Base-by-base conservation (phyloP, 2,329 filamentous ascomycete species). In the Simplicillium sp. region DNA sequence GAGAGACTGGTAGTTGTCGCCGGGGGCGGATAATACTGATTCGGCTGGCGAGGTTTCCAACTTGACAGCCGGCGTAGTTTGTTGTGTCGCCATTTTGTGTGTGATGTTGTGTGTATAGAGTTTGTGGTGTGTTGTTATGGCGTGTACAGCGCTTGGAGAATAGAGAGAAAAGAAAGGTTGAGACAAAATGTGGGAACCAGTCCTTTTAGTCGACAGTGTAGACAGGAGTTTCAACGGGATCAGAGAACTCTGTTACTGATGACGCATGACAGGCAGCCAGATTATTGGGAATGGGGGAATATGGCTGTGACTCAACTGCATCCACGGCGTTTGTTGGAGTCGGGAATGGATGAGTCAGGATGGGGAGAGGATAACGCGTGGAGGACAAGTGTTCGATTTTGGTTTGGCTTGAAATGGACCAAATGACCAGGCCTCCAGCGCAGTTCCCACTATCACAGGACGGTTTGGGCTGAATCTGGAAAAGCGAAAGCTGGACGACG, bases 41-140 rank as follows among this genome's bases (percentile, higher is more conserved):
- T 77, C 73, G 54, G 68, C 59, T 3, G 72, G 72, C 33, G 72
- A 76, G 44, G 62, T 52, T 57, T 77, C 71, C 48, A 73, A 65
- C 58, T 76, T 75, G 56, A 70, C 54, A 44, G 61, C 54, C 31
- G 70, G 64, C 43, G 68, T 62, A 12, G 51, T 37, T 60, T 62
- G 58, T 55, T 69, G 20, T 9, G 9, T 6, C 20, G 20, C 20
- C 20, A 25, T 25, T 9, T 25, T 25, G 20, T 25, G 20, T 25
- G 20, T n/a, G 46, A 62, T 47, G 41, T 54, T 41, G 29, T 48
- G 46, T 25, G 17, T 12, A 35, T 13, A 28, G 8, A 38, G 25
- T 16, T 39, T 40, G 41, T 36, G 33, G 34, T 40, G 40, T 44
- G 43, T 44, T 40, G 39, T 43, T 50, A 40, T 42, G 44, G 35